phyloP scores from a whole-genome alignment of 75 land plant genomes.

The Pinus albicaulis region DNA sequence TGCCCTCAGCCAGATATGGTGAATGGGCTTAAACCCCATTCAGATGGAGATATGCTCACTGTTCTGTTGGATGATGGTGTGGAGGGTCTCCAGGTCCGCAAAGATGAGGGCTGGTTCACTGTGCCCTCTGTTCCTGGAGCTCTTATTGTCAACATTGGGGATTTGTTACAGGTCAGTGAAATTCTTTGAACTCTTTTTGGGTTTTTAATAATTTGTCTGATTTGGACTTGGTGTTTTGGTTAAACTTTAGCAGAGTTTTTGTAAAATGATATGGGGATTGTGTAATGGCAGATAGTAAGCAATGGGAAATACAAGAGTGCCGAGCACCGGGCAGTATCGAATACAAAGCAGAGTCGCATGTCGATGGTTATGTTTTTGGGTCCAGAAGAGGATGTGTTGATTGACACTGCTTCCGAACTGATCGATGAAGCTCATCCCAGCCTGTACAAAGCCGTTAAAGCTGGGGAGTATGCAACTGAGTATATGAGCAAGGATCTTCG shows the following conservation, averaged over 20 bases:
- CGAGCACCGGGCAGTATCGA: conserved; percentile 34
- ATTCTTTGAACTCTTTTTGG: neutral
- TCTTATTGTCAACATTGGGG: conserved; percentile 33
- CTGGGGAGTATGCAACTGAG: neutral
- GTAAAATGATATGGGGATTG: too few relatives aligned
- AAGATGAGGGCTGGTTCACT: conserved; percentile 29
- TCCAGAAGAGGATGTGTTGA: conserved; percentile 21
- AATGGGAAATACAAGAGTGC: conserved; percentile 45
- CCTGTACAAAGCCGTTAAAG: conserved; percentile 16
- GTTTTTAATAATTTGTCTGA: neutral
- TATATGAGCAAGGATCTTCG: neutral
- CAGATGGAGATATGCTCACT: conserved; percentile 43
- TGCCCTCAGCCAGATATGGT: conserved; percentile 49
- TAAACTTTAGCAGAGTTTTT: too few relatives aligned
- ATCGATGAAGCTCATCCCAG: conserved; percentile 17
- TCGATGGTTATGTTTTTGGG: conserved; percentile 28
- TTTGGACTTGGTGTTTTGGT: too few relatives aligned
- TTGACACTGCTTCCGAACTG: conserved; percentile 29
- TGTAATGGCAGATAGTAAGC: conserved; percentile 31
- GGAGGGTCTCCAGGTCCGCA: conserved; percentile 50
- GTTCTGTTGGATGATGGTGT: conserved; percentile 47
- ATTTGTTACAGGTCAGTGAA: conserved; percentile 17
- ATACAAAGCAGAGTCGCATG: conserved; percentile 22
- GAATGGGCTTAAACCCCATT: conserved; percentile 39
- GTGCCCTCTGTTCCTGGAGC: conserved; percentile 14